Percentiles rank a stretch among this genome's conserved stretches.
phyloP scores from a whole-genome alignment of 768 basidiomycete genomes.

The Hortiboletus campestris region DNA sequence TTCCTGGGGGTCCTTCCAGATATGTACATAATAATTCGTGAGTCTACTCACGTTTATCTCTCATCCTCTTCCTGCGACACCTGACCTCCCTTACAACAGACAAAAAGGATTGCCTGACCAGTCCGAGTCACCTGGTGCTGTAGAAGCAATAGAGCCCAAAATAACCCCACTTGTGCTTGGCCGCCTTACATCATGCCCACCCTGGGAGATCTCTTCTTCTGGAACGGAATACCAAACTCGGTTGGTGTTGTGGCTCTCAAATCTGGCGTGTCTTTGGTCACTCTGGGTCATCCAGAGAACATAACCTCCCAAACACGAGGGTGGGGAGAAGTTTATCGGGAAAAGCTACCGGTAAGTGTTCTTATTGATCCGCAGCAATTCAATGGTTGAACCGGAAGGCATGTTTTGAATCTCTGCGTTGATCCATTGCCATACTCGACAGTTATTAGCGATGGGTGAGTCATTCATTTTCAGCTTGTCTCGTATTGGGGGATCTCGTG shows the following conservation, averaged over 20 bases:
- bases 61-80: neutral
- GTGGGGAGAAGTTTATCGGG: slow-evolving; percentile 37
- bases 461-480: slow-evolving; percentile 3
- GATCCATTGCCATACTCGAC: neutral
- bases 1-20: slow-evolving; percentile 40
- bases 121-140: slow-evolving; percentile 24
- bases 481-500: neutral
- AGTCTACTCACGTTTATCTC: slow-evolving; percentile 4
- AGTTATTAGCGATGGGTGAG: slow-evolving; percentile 48
- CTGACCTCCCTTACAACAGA: slow-evolving; percentile 21
- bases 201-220: slow-evolving; percentile 44
- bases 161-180: neutral
- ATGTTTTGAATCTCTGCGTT: neutral
- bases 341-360: slow-evolving; percentile 34
- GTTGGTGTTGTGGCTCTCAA: slow-evolving; percentile 39
- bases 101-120: slow-evolving; percentile 25
- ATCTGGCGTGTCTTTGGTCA: slow-evolving; percentile 42
- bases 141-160: slow-evolving; percentile 24
- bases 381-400: neutral
- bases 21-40: slow-evolving; percentile 39
- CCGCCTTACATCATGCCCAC: slow-evolving; percentile 31
- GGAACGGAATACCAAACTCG: slow-evolving; percentile 46
- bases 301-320: slow-evolving; percentile 43
- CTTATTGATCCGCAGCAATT: neutral
- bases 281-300: slow-evolving; percentile 32